Conservation (phyloP, 139 green algal genomes). For the Picochlorum sp. region DNA sequence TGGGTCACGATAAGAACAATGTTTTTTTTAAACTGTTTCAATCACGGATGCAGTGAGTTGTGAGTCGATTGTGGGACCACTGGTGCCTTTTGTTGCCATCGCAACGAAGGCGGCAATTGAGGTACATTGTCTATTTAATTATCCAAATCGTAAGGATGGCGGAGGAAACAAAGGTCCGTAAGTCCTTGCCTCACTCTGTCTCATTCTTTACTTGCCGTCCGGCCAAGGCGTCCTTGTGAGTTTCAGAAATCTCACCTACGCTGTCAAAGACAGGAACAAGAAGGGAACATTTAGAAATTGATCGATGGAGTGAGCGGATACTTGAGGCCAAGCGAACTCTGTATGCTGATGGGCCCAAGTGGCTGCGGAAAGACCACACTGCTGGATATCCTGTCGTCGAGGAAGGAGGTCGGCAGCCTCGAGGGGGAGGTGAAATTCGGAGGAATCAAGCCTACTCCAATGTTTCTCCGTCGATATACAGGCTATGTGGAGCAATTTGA, state of each 20-base stretch:
- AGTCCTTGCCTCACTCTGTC: not conserved
- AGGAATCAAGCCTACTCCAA: constrained; percentile 43
- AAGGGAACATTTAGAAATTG: constrained; percentile 32
- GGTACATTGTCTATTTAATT: no score
- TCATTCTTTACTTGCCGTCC: not conserved
- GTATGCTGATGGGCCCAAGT: constrained; percentile 43
- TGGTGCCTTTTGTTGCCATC: not conserved
- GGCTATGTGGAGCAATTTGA: constrained; percentile 74
- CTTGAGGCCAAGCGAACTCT: constrained; percentile 53
- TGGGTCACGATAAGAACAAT: not conserved
- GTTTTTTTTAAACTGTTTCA: not conserved
- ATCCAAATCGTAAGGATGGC: not conserved
- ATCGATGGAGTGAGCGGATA: constrained; percentile 51
- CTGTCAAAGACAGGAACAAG: constrained; percentile 45
- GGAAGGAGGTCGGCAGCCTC: constrained; percentile 52
- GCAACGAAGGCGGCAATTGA: no score
- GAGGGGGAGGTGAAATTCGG: constrained; percentile 57
- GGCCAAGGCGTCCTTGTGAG: constrained; percentile 5
- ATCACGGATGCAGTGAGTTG: not conserved
- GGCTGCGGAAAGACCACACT: constrained; percentile 37
- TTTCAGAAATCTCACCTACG: constrained; percentile 43
- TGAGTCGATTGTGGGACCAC: not conserved
- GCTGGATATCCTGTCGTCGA: constrained; percentile 35
- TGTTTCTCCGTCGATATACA: constrained; percentile 63
- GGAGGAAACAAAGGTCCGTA: not conserved